Conservation (phyloP, 257 asterid genomes). For the Mentha longifolia region DNA sequence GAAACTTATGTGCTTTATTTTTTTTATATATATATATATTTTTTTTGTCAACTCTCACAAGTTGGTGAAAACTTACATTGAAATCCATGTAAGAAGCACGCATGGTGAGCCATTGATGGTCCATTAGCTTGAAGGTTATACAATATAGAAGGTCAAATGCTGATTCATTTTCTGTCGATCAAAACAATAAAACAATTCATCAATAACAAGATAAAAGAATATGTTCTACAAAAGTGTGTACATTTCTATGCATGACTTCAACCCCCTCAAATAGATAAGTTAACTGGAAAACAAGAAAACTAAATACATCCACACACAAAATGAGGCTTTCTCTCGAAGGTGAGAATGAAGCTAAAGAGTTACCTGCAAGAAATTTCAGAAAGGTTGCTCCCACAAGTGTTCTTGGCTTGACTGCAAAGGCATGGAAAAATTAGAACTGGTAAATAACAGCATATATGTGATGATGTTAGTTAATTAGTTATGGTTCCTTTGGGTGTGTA, state of each 20-base stretch:
- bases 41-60: neutral
- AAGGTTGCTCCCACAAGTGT: constrained; percentile 88
- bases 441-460: constrained; percentile 21
- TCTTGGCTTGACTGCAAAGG: constrained; percentile 85
- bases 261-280: neutral
- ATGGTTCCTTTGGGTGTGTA: neutral
- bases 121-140: constrained; percentile 97
- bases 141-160: constrained; percentile 98
- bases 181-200: neutral
- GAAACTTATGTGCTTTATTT: neutral
- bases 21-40: neutral
- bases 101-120: constrained; percentile 95
- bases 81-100: constrained; percentile 99
- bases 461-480: neutral
- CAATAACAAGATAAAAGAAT: neutral
- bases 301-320: too few relatives aligned
- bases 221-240: too few relatives aligned
- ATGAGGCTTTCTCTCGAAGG: neutral
- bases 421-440: constrained; percentile 31
- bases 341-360: constrained; percentile 22
- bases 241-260: neutral
- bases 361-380: constrained; percentile 91
- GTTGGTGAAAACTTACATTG: constrained; percentile 61
- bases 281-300: neutral
- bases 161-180: constrained; percentile 74